Percentiles rank a stretch among this genome's conserved stretches.
These are phyloP conservation scores for Cicer cuneatum DNA, from an alignment of 306 rosid genomes.

Conservation along the genomic window DNA sequence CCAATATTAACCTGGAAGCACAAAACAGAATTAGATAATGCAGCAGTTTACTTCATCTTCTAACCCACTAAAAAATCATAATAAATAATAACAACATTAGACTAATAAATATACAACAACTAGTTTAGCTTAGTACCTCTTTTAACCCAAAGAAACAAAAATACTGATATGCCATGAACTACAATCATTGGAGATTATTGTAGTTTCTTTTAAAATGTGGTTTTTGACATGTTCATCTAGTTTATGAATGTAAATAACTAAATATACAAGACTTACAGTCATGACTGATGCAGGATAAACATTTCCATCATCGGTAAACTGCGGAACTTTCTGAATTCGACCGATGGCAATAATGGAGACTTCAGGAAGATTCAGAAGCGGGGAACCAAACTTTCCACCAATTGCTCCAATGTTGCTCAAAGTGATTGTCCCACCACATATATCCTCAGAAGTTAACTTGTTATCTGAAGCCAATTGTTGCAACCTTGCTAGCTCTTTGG, in stretches of 20 bases:
- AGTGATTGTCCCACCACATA: slow-evolving; percentile 84
- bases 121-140: too few species aligned
- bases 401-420: slow-evolving; percentile 92
- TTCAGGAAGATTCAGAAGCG: slow-evolving; percentile 92
- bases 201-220: not conserved
- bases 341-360: slow-evolving; percentile 90
- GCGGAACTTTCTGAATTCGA: slow-evolving; percentile 81
- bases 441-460: slow-evolving; percentile 80
- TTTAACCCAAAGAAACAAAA: too few species aligned
- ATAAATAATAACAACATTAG: slow-evolving; percentile 3
- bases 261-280: slow-evolving; percentile 70
- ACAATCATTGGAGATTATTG: not conserved
- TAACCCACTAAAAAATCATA: slow-evolving; percentile 9
- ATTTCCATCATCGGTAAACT: slow-evolving; percentile 63
- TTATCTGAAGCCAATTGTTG: slow-evolving; percentile 76
- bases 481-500: slow-evolving; percentile 84
- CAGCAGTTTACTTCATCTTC: slow-evolving; percentile 33
- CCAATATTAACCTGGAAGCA: slow-evolving; percentile 80
- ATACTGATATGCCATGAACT: not conserved
- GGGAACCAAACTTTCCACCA: slow-evolving; percentile 95
- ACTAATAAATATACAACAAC: not conserved
- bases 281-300: slow-evolving; percentile 76
- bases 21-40: slow-evolving; percentile 12
- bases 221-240: not conserved
- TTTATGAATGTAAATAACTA: not conserved